Evolutionary conservation across 495 filamentous ascomycete genomes (phyloP).

Genomic region (Penicillium turbatum): DNA sequence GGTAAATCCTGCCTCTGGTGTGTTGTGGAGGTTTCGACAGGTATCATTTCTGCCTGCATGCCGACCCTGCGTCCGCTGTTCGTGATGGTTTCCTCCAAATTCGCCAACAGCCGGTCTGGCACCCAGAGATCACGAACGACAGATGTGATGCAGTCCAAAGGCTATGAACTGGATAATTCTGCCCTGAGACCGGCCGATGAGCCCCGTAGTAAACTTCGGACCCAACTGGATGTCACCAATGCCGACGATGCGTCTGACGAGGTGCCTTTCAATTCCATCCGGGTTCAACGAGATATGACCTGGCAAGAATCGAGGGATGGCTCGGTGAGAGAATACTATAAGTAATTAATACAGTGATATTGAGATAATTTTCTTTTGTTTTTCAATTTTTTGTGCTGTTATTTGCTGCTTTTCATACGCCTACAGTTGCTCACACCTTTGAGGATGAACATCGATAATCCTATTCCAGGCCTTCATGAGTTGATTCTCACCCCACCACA

Average conservation of each 20-base stretch:
- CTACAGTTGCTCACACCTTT: no score
- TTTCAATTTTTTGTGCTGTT: no score
- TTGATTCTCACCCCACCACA: no score
- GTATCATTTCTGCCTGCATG: conserved; percentile 14
- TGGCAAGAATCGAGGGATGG: conserved; percentile 27
- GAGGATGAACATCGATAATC: no score
- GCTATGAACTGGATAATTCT: neutral
- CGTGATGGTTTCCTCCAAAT: conserved; percentile 4
- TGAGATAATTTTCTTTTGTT: no score
- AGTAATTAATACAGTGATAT: neutral
- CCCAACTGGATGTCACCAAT: conserved; percentile 4
- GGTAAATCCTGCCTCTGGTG: conserved; percentile 13
- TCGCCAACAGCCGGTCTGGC: neutral
- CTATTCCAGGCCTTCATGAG: no score
- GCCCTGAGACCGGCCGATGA: conserved; percentile 11
- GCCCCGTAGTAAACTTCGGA: neutral
- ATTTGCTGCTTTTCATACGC: no score
- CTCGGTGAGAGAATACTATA: neutral
- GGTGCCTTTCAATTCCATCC: conserved; percentile 16
- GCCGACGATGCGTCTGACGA: conserved; percentile 10
- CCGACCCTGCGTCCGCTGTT: conserved; percentile 12
- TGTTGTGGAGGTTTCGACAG: conserved; percentile 7
- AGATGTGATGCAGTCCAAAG: neutral
- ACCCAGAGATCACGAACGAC: neutral
- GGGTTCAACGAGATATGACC: conserved; percentile 10